A percentile compares a stretch with the other conserved stretches of the same genome.
Conservation (phyloP, 371 early-diverging fungal species). For the Mucor irregularis region DNA sequence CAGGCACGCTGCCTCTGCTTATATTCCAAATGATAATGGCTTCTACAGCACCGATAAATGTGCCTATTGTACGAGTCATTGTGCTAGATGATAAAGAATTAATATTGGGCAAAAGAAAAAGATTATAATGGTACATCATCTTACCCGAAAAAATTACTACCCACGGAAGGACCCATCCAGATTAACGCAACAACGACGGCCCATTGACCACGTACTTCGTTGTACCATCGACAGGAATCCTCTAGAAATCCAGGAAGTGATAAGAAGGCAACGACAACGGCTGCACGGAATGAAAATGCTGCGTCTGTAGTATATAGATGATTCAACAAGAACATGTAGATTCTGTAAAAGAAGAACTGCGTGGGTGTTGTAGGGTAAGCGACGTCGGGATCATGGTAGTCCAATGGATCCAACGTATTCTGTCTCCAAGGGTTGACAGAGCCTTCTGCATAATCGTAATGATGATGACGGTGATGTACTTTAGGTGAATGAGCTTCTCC, state of each 20-base stretch:
- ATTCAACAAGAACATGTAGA: constrained; percentile 25
- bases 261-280: constrained; percentile 31
- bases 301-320: constrained; percentile 39
- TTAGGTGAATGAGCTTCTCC: constrained; percentile 7
- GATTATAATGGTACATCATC: too few relatives aligned
- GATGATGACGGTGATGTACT: constrained; percentile 2
- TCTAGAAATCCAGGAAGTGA: constrained; percentile 42
- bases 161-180: constrained; percentile 54
- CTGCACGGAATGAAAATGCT: constrained; percentile 38
- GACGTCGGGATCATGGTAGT: constrained; percentile 49
- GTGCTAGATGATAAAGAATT: constrained; percentile 15
- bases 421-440: constrained; percentile 13
- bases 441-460: neutral
- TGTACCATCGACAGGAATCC: constrained; percentile 36
- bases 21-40: constrained; percentile 47
- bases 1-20: constrained; percentile 27
- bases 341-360: constrained; percentile 31
- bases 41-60: constrained; percentile 41
- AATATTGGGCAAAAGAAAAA: too few relatives aligned
- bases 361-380: constrained; percentile 34
- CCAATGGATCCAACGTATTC: constrained; percentile 25
- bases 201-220: constrained; percentile 43
- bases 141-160: constrained; percentile 53
- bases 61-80: constrained; percentile 42
- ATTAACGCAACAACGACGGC: constrained; percentile 46